Base-by-base conservation (phyloP, 345 rosid species). In the Cochlearia excelsa region DNA sequence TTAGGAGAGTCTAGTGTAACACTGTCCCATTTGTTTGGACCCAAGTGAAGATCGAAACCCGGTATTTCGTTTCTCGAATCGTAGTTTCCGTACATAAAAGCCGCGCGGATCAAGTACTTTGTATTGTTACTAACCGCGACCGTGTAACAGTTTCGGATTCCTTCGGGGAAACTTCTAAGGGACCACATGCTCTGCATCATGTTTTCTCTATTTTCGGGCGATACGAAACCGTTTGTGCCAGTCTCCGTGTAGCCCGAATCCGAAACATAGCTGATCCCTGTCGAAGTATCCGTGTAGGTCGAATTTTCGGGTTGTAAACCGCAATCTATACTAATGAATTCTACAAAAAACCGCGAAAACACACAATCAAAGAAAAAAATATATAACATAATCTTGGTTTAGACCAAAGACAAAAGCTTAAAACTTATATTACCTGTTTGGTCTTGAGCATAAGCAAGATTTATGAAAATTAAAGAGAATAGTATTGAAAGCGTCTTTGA, bases 71-170 rank as follows among this genome's bases (percentile, higher is more conserved):
- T 62, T 23, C 40, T 42, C 4, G 55, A 59, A 39, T 88, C 87
- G 10, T 84, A 88, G 63, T 84, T 78, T 9, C 85, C 88, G 28
- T 87, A 78, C 71, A 72, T 46, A 62, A 81, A 84, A 1, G 27
- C 57, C 1, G 86, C 78, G 46, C 92, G 56, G 58, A 87, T 66
- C 59, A 84, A 29, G 57, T 84, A 84, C 46, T 61, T 74, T 8
- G 35, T 30, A 9, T 54, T 68, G 54, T 9, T 57, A 4, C 30
- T 50, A 3, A 66, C 76, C 1, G 38, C 11, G 8, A 72, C 10
- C 1, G 41, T 75, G 74, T 75, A 80, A 54, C 81, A 80, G 61
- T 80, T 80, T 57, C 77, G 46, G 6, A 1, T 28, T 26, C 81
- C 80, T 1, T 72, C 70, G n/a, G 76, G 76, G 41, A 80, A 80